These are phyloP conservation scores for Metschnikowia lunata DNA, from an alignment of 805 yeast species.

Conservation along the genomic window DNA sequence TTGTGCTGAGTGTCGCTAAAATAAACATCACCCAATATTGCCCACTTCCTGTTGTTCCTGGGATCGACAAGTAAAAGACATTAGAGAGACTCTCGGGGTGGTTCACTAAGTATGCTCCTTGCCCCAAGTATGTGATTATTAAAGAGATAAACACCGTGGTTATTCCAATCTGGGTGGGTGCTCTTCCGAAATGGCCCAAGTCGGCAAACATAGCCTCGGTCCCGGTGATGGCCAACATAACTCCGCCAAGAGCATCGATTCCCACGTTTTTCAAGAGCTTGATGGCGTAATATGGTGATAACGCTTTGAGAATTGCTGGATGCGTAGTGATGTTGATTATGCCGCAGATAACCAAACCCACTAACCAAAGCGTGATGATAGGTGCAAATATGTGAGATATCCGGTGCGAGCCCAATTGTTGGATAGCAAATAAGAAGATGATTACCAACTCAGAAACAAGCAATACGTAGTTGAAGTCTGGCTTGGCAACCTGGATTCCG, in stretches of 20 bases:
- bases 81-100: slow-evolving; percentile 39
- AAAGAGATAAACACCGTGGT: slow-evolving; percentile 50
- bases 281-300: slow-evolving; percentile 52
- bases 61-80: slow-evolving; percentile 47
- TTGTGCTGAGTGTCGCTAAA: slow-evolving; percentile 50
- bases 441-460: slow-evolving; percentile 49
- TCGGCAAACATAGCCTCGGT: slow-evolving; percentile 65
- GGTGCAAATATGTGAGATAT: slow-evolving; percentile 53
- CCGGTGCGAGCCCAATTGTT: slow-evolving; percentile 47
- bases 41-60: slow-evolving; percentile 43
- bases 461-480: slow-evolving; percentile 41
- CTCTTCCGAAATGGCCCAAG: slow-evolving; percentile 50
- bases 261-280: slow-evolving; percentile 36
- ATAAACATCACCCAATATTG: slow-evolving; percentile 50
- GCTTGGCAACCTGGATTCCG: slow-evolving; percentile 52
- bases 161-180: slow-evolving; percentile 47
- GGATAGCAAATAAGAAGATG: slow-evolving; percentile 41
- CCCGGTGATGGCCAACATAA: slow-evolving; percentile 55
- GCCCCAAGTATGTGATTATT: slow-evolving; percentile 53
- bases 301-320: slow-evolving; percentile 43
- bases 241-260: slow-evolving; percentile 44
- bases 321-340: slow-evolving; percentile 40
- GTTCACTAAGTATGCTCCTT: slow-evolving; percentile 45
- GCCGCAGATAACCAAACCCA: slow-evolving; percentile 44
- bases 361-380: slow-evolving; percentile 48